Percentiles rank a stretch among this genome's conserved stretches.
Conservation (phyloP, 2,329 filamentous ascomycete species). For the Exophiala lecanii-corni region DNA sequence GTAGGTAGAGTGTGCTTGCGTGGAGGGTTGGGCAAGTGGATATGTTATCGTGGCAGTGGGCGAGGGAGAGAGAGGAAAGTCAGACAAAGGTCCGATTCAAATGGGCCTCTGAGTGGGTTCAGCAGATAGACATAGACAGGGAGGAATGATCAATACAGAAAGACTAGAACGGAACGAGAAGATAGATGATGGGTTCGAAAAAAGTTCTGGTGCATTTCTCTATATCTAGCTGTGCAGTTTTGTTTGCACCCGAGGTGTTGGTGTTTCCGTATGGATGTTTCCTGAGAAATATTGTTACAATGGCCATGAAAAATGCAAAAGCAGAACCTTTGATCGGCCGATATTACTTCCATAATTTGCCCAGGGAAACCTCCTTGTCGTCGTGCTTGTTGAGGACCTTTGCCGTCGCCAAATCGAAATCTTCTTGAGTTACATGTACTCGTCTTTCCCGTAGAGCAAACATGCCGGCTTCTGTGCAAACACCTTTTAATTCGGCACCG, state of each 20-base stretch:
- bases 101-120: too few relatives aligned
- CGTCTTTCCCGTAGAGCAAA: conserved; percentile 90
- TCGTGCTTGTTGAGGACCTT: conserved; percentile 99
- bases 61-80: too few relatives aligned
- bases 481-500: conserved; percentile 94
- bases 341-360: conserved; percentile 73
- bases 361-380: conserved; percentile 89
- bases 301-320: neutral
- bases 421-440: conserved; percentile 97
- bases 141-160: too few relatives aligned
- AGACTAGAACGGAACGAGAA: too few relatives aligned
- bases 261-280: neutral
- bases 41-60: too few relatives aligned
- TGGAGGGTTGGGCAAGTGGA: too few relatives aligned
- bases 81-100: too few relatives aligned
- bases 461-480: conserved; percentile 98
- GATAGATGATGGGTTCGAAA: too few relatives aligned
- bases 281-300: conserved; percentile 1
- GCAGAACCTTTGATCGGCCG: conserved; percentile 4
- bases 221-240: too few relatives aligned
- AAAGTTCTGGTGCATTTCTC: too few relatives aligned
- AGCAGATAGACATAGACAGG: neutral
- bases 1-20: neutral
- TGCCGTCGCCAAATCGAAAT: conserved; percentile 96
- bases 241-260: too few relatives aligned